Evolutionary conservation across 2,329 filamentous ascomycete genomes (phyloP).

Genomic region (Xylariaceae sp.): DNA sequence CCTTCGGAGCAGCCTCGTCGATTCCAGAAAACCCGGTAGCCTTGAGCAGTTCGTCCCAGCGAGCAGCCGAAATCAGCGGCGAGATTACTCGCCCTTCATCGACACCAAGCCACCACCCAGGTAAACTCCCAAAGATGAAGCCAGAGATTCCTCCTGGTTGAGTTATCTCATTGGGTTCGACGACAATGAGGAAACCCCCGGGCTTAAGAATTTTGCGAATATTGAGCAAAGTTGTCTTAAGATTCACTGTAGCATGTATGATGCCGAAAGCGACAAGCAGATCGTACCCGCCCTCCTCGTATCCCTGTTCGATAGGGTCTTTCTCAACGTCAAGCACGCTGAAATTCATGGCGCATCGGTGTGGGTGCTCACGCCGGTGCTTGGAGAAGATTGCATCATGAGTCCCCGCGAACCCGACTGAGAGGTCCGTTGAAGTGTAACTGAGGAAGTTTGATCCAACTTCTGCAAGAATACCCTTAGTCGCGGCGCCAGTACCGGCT

Average conservation of each 20-base stretch:
- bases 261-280: conserved; percentile 41
- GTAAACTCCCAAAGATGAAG: conserved; percentile 42
- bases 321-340: conserved; percentile 38
- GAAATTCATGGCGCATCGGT: conserved; percentile 35
- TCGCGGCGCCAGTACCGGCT: conserved; percentile 48
- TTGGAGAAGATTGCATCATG: conserved; percentile 38
- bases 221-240: conserved; percentile 29
- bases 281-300: conserved; percentile 36
- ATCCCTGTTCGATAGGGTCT: conserved; percentile 40
- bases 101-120: conserved; percentile 46
- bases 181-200: conserved; percentile 43
- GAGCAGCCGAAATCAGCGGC: conserved; percentile 23
- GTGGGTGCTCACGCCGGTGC: conserved; percentile 26
- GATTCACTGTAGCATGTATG: conserved; percentile 33
- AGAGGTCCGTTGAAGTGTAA: conserved; percentile 52
- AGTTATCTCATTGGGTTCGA: conserved; percentile 4
- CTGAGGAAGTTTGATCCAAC: conserved; percentile 30
- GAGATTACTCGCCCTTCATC: conserved; percentile 33
- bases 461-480: conserved; percentile 40
- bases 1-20: conserved; percentile 1
- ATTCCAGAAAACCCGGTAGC: conserved; percentile 24
- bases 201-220: conserved; percentile 38
- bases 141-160: background rate
- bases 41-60: conserved; percentile 21
- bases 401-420: conserved; percentile 44